Evolutionary conservation across 805 yeast species (phyloP).

Genomic region (Myxozyma udenii): DNA sequence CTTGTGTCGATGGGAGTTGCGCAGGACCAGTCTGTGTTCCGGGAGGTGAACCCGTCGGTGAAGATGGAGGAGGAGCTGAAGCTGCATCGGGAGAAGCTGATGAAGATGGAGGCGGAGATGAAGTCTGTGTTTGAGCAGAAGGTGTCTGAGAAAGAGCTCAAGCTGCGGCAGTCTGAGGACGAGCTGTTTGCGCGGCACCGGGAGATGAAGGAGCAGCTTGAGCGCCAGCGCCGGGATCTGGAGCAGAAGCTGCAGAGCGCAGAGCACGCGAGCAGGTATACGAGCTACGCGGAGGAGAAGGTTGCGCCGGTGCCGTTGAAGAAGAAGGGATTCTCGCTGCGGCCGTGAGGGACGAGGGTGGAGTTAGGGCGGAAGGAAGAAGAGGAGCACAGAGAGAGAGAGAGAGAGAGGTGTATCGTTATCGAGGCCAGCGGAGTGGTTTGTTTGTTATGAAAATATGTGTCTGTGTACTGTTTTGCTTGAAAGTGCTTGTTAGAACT

Average conservation of each 20-base stretch:
- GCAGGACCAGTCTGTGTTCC: slow-evolving; percentile 90
- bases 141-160: slow-evolving; percentile 94
- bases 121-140: slow-evolving; percentile 93
- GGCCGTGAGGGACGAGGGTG: slow-evolving; percentile 15
- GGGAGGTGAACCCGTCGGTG: slow-evolving; percentile 87
- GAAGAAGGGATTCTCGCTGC: slow-evolving; percentile 29
- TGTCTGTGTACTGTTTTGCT: not conserved
- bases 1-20: slow-evolving; percentile 76
- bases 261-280: slow-evolving; percentile 31
- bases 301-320: not conserved
- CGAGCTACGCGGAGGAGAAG: slow-evolving; percentile 14
- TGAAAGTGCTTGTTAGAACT: not conserved
- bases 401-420: too few species aligned
- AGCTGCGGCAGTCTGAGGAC: slow-evolving; percentile 92
- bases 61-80: slow-evolving; percentile 92
- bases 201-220: slow-evolving; percentile 93
- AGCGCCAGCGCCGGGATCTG: slow-evolving; percentile 80
- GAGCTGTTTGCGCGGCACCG: slow-evolving; percentile 93
- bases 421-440: too few species aligned
- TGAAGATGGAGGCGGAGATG: slow-evolving; percentile 95
- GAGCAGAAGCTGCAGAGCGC: slow-evolving; percentile 87
- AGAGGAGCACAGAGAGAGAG: too few species aligned
- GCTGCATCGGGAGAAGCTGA: slow-evolving; percentile 87
- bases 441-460: too few species aligned
- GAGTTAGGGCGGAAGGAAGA: too few species aligned